A percentile compares a stretch with the other conserved stretches of the same genome.
These are phyloP conservation scores for Grammothele lineata DNA, from an alignment of 768 basidiomycete species.

Conservation along the genomic window DNA sequence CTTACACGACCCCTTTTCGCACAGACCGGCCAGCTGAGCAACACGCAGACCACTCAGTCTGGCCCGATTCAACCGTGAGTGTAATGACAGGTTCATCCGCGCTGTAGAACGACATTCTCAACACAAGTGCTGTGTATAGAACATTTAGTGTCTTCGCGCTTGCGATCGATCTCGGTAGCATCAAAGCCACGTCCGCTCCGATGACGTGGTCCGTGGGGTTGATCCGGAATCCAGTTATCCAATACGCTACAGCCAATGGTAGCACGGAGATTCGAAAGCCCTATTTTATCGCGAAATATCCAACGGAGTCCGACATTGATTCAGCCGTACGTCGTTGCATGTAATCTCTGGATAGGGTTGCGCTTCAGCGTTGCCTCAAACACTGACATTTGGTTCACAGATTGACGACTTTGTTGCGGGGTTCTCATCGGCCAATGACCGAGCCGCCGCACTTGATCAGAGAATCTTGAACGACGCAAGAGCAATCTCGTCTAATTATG, in stretches of 20 bases:
- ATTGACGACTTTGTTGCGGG: slow-evolving; percentile 15
- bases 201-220: slow-evolving; percentile 24
- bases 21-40: neutral
- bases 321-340: neutral
- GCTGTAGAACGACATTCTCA: neutral
- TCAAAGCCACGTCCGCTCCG: slow-evolving; percentile 11
- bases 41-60: neutral
- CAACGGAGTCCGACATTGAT: neutral
- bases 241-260: slow-evolving; percentile 13
- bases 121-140: neutral
- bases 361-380: too few relatives aligned
- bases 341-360: too few relatives aligned
- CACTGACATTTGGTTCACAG: slow-evolving; percentile 4
- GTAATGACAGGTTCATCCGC: too few relatives aligned
- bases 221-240: slow-evolving; percentile 21
- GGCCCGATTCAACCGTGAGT: neutral
- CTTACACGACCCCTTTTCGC: neutral
- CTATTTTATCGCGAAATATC: slow-evolving; percentile 1
- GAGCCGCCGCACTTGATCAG: slow-evolving; percentile 15
- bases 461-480: slow-evolving; percentile 14
- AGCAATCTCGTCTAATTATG: slow-evolving; percentile 14
- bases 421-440: slow-evolving; percentile 13
- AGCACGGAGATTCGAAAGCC: slow-evolving; percentile 8
- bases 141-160: slow-evolving; percentile 20
- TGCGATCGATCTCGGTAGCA: slow-evolving; percentile 21